Conservation (phyloP, 73 alveolate genomes). For the Paramecium bursaria region DNA sequence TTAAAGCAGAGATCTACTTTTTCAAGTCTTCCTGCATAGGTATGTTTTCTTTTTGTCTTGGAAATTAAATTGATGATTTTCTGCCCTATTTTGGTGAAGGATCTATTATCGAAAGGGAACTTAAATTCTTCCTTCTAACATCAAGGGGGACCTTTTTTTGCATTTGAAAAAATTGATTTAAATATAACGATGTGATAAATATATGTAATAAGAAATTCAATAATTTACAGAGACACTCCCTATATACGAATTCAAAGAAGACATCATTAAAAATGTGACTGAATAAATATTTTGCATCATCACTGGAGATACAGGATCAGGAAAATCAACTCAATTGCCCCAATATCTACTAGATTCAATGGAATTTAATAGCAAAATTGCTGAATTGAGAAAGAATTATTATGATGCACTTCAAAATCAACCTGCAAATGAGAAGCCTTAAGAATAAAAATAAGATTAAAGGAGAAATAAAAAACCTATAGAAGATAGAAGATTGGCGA, state of each 20-base stretch:
- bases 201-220: slow-evolving; percentile 33
- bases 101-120: slow-evolving; percentile 23
- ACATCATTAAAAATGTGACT: slow-evolving; percentile 36
- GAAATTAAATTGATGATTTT: slow-evolving; percentile 24
- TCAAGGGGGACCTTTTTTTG: too few species aligned
- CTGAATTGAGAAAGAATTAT: slow-evolving; percentile 57
- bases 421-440: slow-evolving; percentile 80
- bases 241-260: slow-evolving; percentile 59
- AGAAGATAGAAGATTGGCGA: slow-evolving; percentile 64
- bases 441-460: slow-evolving; percentile 83
- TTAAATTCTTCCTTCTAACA: slow-evolving; percentile 44
- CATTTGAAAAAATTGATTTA: too few species aligned
- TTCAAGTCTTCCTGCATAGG: slow-evolving; percentile 18
- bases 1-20: slow-evolving; percentile 17
- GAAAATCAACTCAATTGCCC: slow-evolving; percentile 82
- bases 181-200: too few species aligned
- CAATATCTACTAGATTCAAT: slow-evolving; percentile 65
- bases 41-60: slow-evolving; percentile 15
- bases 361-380: neutral
- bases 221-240: slow-evolving; percentile 63
- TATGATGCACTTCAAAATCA: neutral
- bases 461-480: slow-evolving; percentile 76
- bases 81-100: slow-evolving; percentile 43
- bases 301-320: slow-evolving; percentile 87
- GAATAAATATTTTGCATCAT: slow-evolving; percentile 57